phyloP scores from a whole-genome alignment of 192 early-diverging fungal species.

The Entophlyctis luteolus region DNA sequence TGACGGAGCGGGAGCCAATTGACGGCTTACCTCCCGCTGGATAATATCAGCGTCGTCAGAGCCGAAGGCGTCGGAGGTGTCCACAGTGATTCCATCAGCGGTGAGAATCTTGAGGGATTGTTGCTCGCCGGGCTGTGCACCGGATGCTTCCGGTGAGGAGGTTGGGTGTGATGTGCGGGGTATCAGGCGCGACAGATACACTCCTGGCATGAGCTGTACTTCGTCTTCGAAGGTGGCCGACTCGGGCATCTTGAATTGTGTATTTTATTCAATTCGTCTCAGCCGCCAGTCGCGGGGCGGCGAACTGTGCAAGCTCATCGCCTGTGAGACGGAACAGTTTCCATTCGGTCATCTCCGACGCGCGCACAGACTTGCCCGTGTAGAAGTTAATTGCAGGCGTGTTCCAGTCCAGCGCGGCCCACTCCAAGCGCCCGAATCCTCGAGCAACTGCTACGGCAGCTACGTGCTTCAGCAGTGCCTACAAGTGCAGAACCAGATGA shows the following conservation, averaged over 20 bases:
- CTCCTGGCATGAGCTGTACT: slow-evolving; percentile 22
- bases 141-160: not conserved
- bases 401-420: slow-evolving; percentile 82
- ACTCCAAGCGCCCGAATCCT: slow-evolving; percentile 75
- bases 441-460: slow-evolving; percentile 60
- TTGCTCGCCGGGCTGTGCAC: not conserved
- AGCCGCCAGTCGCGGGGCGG: too few species aligned
- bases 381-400: slow-evolving; percentile 77
- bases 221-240: slow-evolving; percentile 9
- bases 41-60: slow-evolving; percentile 8
- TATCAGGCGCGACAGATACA: slow-evolving; percentile 8
- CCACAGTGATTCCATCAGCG: not conserved
- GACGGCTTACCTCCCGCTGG: slow-evolving; percentile 1
- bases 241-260: too few species aligned
- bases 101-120: not conserved
- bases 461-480: slow-evolving; percentile 58
- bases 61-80: slow-evolving; percentile 1
- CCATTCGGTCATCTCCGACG: slow-evolving; percentile 70
- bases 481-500: not conserved
- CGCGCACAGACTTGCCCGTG: slow-evolving; percentile 54
- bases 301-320: slow-evolving; percentile 23
- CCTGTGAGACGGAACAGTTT: slow-evolving; percentile 60
- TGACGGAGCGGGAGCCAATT: not conserved
- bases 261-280: too few species aligned
- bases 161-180: not conserved